These are phyloP conservation scores for Lanmaoa rubissima DNA, from an alignment of 768 basidiomycete species.

Conservation along the genomic window DNA sequence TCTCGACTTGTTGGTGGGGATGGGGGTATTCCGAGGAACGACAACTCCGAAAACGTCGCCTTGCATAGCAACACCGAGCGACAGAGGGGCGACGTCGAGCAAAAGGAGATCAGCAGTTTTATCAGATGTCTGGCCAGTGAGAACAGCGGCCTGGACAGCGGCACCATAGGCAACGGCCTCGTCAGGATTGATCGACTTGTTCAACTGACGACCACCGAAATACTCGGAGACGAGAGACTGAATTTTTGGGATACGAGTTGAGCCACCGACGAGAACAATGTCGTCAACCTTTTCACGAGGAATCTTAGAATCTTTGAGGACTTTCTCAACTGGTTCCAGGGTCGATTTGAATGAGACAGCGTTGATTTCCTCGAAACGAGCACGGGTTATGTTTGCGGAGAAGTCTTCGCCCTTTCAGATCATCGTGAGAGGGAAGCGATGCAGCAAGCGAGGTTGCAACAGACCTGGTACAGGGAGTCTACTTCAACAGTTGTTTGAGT, in stretches of 20 bases:
- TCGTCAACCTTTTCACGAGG: constrained; percentile 96
- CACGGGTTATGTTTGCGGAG: constrained; percentile 97
- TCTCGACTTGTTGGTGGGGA: constrained; percentile 98
- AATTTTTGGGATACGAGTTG: constrained; percentile 99
- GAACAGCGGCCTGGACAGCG: constrained; percentile 98
- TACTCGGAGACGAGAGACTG: constrained; percentile 97
- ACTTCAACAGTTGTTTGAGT: constrained; percentile 99
- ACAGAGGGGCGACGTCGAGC: constrained; percentile 97
- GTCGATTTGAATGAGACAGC: constrained; percentile 94
- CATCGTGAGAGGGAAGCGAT: constrained; percentile 6
- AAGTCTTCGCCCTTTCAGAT: constrained; percentile 87
- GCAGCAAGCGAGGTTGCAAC: constrained; percentile 15
- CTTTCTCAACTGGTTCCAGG: constrained; percentile 97
- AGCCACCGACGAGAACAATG: constrained; percentile 99
- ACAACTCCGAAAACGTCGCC: constrained; percentile 99
- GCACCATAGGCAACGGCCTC: constrained; percentile 99
- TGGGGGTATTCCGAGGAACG: constrained; percentile 98
- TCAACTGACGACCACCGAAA: constrained; percentile 96
- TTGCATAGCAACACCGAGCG: constrained; percentile 99
- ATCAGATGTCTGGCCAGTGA: constrained; percentile 97
- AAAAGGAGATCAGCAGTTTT: constrained; percentile 98
- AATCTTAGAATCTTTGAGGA: constrained; percentile 99
- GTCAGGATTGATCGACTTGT: constrained; percentile 99
- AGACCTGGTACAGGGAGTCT: constrained; percentile 93
- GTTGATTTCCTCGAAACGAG: constrained; percentile 99